A percentile compares a stretch with the other conserved stretches of the same genome.
These are phyloP conservation scores for Thermomucor indicae-seudaticae DNA, from an alignment of 371 early-diverging fungal genomes.

Conservation along the genomic window DNA sequence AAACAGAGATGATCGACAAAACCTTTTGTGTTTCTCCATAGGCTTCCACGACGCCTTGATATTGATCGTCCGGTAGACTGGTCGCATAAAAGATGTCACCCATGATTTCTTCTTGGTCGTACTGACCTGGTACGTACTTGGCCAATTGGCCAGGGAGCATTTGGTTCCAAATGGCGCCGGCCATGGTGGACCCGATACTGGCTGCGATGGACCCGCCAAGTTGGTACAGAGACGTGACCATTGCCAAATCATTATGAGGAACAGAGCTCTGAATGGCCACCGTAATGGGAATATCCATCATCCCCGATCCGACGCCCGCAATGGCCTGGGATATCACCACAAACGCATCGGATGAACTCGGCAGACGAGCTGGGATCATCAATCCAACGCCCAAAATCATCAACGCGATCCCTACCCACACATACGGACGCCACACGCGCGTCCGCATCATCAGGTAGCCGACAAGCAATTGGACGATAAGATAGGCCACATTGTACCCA, in stretches of 20 bases:
- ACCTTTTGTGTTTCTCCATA: conserved; percentile 31
- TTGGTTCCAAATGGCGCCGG: conserved; percentile 36
- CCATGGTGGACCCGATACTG: conserved; percentile 24
- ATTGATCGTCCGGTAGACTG: conserved; percentile 23
- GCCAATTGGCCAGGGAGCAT: conserved; percentile 29
- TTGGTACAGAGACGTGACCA: conserved; percentile 30
- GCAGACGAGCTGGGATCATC: conserved; percentile 43
- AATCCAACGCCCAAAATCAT: conserved; percentile 41
- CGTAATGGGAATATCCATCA: conserved; percentile 28
- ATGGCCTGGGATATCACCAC: conserved; percentile 34
- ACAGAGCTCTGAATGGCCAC: conserved; percentile 40
- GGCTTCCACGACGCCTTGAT: conserved; percentile 16
- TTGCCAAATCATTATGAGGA: conserved; percentile 33
- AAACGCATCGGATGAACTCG: conserved; percentile 28
- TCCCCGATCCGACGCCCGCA: conserved; percentile 37
- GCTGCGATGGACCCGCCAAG: conserved; percentile 26
- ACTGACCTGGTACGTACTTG: conserved; percentile 33
- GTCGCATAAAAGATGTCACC: conserved; percentile 20
- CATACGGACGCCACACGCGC: conserved; percentile 44
- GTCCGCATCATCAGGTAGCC: conserved; percentile 35
- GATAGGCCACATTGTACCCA: conserved; percentile 32
- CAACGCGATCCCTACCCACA: conserved; percentile 60
- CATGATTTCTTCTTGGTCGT: conserved; percentile 17
- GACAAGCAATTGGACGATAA: conserved; percentile 20
- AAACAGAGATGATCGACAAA: conserved; percentile 19